phyloP scores from a whole-genome alignment of 345 rosid species.

The Corchorus capsularis region DNA sequence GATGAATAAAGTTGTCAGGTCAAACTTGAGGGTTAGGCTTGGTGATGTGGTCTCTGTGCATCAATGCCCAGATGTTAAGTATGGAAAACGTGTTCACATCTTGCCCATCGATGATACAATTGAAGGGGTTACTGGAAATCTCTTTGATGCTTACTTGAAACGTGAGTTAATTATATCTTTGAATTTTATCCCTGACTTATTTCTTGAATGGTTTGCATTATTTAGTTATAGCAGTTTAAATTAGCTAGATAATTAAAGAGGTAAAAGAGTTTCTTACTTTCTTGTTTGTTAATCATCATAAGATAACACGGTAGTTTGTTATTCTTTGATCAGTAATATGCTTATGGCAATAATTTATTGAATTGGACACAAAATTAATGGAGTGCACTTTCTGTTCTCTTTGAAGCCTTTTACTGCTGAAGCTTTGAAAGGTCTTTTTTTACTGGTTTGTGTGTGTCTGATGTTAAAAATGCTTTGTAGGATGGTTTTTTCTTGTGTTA shows the following conservation, averaged over 20 bases:
- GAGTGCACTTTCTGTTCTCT: neutral
- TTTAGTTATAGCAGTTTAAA: neutral
- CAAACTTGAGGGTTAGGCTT: conserved; percentile 88
- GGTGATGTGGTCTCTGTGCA: conserved; percentile 91
- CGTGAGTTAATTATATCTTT: conserved; percentile 50
- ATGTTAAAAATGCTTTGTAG: neutral
- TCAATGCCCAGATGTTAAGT: conserved; percentile 90
- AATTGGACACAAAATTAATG: neutral
- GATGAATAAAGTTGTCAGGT: conserved; percentile 87
- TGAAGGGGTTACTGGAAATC: conserved; percentile 92
- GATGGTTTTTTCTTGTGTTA: neutral
- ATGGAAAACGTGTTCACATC: conserved; percentile 94
- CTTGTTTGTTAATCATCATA: neutral
- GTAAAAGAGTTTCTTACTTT: neutral
- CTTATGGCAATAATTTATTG: neutral
- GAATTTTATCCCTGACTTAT: neutral
- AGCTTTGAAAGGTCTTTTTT: neutral
- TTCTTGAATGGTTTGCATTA: neutral
- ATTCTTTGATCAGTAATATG: neutral
- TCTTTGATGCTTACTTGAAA: conserved; percentile 89
- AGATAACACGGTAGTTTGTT: neutral
- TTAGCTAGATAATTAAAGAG: neutral
- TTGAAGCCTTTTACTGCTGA: neutral
- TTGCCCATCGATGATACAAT: conserved; percentile 87
- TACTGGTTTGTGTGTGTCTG: neutral